Conservation (phyloP, 2,329 filamentous ascomycete species). For the Trichophaea hybrida region DNA sequence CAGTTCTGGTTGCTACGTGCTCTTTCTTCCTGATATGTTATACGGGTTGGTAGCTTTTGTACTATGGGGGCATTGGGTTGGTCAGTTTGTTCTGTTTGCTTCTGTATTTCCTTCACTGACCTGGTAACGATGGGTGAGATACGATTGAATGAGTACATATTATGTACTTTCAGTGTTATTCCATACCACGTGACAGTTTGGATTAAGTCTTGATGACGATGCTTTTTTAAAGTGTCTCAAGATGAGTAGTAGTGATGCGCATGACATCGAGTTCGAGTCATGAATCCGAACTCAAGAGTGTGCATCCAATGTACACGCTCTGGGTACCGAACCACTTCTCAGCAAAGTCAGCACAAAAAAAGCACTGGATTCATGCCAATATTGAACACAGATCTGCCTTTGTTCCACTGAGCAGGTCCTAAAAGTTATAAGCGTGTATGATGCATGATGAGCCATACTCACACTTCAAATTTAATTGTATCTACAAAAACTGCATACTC, state of each 20-base stretch:
- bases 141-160: neutral
- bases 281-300: too few relatives aligned
- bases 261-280: too few relatives aligned
- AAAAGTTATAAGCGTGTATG: neutral
- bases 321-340: too few relatives aligned
- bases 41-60: neutral
- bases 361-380: too few relatives aligned
- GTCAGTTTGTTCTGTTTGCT: neutral
- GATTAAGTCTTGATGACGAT: too few relatives aligned
- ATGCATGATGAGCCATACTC: neutral
- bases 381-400: too few relatives aligned
- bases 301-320: too few relatives aligned
- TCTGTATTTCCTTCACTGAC: neutral
- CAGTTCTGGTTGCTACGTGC: neutral
- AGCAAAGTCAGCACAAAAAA: too few relatives aligned
- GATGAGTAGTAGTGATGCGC: too few relatives aligned
- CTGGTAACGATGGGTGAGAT: neutral
- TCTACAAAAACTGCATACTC: too few relatives aligned
- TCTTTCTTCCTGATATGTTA: neutral
- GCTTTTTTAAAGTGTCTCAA: too few relatives aligned
- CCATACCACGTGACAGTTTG: neutral
- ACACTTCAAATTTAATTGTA: neutral
- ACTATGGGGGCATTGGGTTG: slow-evolving; percentile 2
- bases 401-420: too few relatives aligned
- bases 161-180: neutral